Base-by-base conservation (phyloP, 2,329 filamentous ascomycete species). In the Xylariaceae sp. region DNA sequence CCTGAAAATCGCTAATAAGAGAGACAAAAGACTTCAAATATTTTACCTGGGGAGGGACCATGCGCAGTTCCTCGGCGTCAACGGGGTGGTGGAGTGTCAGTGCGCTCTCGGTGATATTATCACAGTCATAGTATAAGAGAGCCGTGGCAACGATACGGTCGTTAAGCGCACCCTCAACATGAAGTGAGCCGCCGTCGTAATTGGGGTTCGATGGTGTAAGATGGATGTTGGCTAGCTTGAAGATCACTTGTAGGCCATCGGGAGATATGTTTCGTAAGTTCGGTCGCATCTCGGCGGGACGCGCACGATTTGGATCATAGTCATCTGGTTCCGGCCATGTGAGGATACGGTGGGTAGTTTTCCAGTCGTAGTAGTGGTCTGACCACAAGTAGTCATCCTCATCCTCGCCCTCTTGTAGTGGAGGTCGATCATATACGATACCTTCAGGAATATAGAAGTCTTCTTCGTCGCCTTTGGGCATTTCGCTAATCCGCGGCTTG, bases 111-210 rank as follows among this genome's bases (percentile, higher is more conserved):
- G 79, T 80, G 44, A 87, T 79, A 65, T 89, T 89, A 0, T 84
- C 77, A 39, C 67, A 72, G 54, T 85, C 81, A 59, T 83, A 83
- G 66, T 85, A 85, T 68, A 84, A 85, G 15, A 88, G 71, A 0
- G 84, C 81, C 0, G 83, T 84, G 0, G 83, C 83, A 58, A 78
- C 79, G 30, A 89, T 86, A 57, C 80, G 81, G 67, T 89, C 85
- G 60, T 88, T 88, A 6, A 77, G 59, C 56, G 73, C 72, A 15
- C 82, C 81, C 57, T 84, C 82, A 2, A 82, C 63, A 58, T 84
- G 81, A 78, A 81, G 85, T 1, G 69, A 71, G 0, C 81, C 81
- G 13, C 79, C 79, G 0, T 70, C 67, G 57, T 83, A 87, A 0
- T 64, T 63, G 0, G 84, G 81, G 2, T 82, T 77, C 15, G 82